Conservation (phyloP, 441 rosid species). For the Omphalea diandra region DNA sequence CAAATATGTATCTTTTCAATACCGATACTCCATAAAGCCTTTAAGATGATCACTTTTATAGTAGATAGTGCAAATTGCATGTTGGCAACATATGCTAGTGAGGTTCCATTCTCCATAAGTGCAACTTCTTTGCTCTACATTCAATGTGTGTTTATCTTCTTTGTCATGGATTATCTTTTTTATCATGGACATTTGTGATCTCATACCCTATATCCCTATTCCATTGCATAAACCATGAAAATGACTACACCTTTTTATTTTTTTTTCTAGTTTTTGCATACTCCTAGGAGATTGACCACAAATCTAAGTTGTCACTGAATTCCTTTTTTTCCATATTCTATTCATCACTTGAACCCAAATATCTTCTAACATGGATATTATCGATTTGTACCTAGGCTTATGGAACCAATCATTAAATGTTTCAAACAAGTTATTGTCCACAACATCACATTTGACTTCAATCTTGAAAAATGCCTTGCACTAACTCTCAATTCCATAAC, state of each 20-base stretch:
- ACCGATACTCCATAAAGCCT: too few relatives aligned
- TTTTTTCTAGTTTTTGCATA: neutral
- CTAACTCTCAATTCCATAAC: neutral
- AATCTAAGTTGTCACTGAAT: neutral
- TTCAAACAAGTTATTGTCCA: neutral
- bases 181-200: too few relatives aligned
- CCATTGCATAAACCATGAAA: neutral
- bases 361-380: neutral
- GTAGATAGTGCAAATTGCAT: neutral
- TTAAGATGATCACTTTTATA: too few relatives aligned
- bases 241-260: neutral
- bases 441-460: neutral
- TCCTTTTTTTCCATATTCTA: neutral
- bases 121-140: neutral
- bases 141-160: neutral
- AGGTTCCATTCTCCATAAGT: neutral
- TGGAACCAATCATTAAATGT: neutral
- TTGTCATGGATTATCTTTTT: too few relatives aligned
- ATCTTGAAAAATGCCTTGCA: neutral
- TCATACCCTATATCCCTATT: neutral
- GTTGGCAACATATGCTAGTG: neutral
- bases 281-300: neutral
- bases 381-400: neutral
- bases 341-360: too few relatives aligned
- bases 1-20: too few relatives aligned